phyloP scores from a whole-genome alignment of 2,329 filamentous ascomycete species.

The Ilyonectria sp. region DNA sequence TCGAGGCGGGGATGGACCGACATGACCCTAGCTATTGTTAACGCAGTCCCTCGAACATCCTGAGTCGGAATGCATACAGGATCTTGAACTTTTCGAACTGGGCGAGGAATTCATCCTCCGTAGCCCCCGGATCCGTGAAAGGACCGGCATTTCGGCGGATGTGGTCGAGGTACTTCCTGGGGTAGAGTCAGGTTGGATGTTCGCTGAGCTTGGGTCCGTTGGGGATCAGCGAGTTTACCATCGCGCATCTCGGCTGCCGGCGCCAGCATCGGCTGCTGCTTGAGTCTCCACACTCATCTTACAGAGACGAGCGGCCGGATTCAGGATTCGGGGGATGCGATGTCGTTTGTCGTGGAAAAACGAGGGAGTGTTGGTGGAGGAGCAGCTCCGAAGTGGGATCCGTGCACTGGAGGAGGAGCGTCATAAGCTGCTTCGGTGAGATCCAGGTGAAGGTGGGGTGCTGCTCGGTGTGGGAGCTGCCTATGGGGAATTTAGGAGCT shows the following conservation, averaged over 20 bases:
- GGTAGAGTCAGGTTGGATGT: conserved; percentile 36
- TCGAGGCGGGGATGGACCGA: conserved; percentile 51
- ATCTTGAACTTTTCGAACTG: conserved; percentile 81
- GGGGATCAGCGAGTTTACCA: conserved; percentile 47
- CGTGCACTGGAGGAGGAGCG: conserved; percentile 41
- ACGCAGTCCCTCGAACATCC: conserved; percentile 4
- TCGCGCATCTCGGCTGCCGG: conserved; percentile 50
- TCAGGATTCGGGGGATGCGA: neutral
- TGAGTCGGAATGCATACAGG: conserved; percentile 67
- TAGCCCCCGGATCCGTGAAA: conserved; percentile 78
- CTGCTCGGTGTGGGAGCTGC: conserved; percentile 28
- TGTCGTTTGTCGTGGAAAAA: conserved; percentile 15
- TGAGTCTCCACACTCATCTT: conserved; percentile 48
- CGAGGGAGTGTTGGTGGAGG: conserved; percentile 9
- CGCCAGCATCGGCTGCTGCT: conserved; percentile 19
- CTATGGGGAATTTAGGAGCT: conserved; percentile 16
- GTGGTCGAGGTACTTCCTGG: conserved; percentile 86
- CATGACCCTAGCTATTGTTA: conserved; percentile 63
- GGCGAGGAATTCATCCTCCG: conserved; percentile 66
- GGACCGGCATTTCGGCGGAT: conserved; percentile 84
- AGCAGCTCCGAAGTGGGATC: conserved; percentile 33
- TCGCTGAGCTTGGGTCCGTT: conserved; percentile 8
- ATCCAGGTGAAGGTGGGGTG: conserved; percentile 53
- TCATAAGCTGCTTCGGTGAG: conserved; percentile 49
- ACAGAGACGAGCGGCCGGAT: neutral